phyloP scores from a whole-genome alignment of 2,329 filamentous ascomycete genomes.

The Botryotinia narcissicola region DNA sequence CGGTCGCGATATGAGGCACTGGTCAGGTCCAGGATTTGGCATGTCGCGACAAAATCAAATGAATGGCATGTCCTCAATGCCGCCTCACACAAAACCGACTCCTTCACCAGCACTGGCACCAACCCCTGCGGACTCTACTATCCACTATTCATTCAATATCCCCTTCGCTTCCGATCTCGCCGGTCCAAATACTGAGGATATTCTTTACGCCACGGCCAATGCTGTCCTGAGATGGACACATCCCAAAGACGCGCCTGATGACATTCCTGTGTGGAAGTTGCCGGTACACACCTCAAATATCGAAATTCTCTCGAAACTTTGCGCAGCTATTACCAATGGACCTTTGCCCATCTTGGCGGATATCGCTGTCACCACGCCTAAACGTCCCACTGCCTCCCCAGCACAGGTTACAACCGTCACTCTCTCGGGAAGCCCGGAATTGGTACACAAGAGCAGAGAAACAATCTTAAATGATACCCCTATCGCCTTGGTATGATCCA shows the following conservation, averaged over 20 bases:
- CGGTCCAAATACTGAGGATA: slow-evolving; percentile 90
- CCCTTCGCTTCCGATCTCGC: slow-evolving; percentile 90
- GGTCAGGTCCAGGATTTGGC: slow-evolving; percentile 63
- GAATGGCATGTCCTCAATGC: slow-evolving; percentile 46
- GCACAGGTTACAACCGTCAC: slow-evolving; percentile 81
- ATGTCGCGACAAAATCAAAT: slow-evolving; percentile 52
- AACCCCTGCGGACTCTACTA: slow-evolving; percentile 69
- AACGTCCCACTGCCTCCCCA: slow-evolving; percentile 51
- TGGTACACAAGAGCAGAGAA: slow-evolving; percentile 85
- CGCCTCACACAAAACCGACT: slow-evolving; percentile 54
- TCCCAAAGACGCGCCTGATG: slow-evolving; percentile 80
- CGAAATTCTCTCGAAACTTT: slow-evolving; percentile 73
- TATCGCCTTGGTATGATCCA: slow-evolving; percentile 74
- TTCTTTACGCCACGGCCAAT: slow-evolving; percentile 85
- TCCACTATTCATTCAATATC: slow-evolving; percentile 96
- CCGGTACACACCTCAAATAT: slow-evolving; percentile 91
- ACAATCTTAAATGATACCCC: slow-evolving; percentile 89
- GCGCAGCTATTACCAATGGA: slow-evolving; percentile 73
- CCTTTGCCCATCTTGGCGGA: slow-evolving; percentile 75
- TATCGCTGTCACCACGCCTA: slow-evolving; percentile 79
- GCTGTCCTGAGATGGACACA: slow-evolving; percentile 93
- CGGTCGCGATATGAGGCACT: slow-evolving; percentile 68
- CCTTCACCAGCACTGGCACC: slow-evolving; percentile 61
- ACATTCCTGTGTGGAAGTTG: slow-evolving; percentile 80
- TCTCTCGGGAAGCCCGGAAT: slow-evolving; percentile 81